Evolutionary conservation across 805 yeast species (phyloP), one percentile per base, ranked within the genome.

Genomic region (Ogataea thermomethanolica): DNA sequence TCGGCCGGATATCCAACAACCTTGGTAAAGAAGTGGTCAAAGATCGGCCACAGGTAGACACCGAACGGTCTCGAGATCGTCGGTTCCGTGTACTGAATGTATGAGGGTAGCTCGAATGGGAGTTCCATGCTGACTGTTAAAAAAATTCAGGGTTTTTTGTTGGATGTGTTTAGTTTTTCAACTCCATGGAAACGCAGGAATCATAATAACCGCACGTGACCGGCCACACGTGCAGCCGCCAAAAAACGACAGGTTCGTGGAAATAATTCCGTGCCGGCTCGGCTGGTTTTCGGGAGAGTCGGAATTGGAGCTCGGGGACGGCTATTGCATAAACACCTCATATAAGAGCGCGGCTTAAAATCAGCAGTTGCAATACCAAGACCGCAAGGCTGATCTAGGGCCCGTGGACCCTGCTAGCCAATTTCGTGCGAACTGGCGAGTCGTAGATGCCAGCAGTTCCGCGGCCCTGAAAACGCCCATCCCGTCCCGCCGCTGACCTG

Each of bases 1-100:
- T 71, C 73, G 31, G 87, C 86, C 9, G 81, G 73, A 56, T 73
- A 76, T 21, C 83, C 84, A 38, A 64, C 59, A 12, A 69, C 55
- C 29, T 54, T 34, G 34, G 64, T 71, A 54, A 74, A 75, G 12
- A 65, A 67, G 41, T 62, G 65, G 55, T 70, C 69, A 61, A 84
- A 81, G 46, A 81, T 62, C 23, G 85, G 84, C 88, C 88, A 84
- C 39, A 83, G 64, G 50, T 78, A 69, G 38, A 84, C 34, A 9
- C 81, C 81, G 47, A 76, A 76, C 4, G 82, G 81, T 21, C 51
- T 48, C 2, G 50, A 37, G 5, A 59, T 43, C 8, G 58, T 39
- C 13, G 65, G 65, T 22, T 44, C 26, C n/a, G 55, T 44, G 48
- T 55, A 59, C 33, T 48, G 37, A 30, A 61, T 46, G 42, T 48